These are phyloP conservation scores for Sequoia sempervirens DNA, from an alignment of 75 land plant genomes.

Conservation along the genomic window DNA sequence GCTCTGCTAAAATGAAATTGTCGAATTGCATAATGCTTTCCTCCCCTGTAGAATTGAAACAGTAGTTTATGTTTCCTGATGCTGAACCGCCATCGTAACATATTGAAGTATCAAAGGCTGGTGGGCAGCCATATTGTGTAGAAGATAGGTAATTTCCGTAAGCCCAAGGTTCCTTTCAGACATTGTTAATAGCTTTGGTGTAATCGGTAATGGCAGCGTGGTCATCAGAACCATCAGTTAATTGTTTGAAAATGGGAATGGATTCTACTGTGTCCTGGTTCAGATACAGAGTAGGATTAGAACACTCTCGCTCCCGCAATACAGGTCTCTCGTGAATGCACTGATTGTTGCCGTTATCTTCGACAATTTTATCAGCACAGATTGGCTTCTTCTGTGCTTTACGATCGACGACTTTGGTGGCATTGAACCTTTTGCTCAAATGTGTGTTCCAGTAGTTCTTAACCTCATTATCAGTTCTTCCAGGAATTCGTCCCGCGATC, in stretches of 20 bases:
- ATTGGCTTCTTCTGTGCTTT: background rate
- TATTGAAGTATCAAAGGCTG: background rate
- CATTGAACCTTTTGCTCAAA: background rate
- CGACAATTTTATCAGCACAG: background rate
- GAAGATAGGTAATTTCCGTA: background rate
- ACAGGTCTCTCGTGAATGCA: background rate
- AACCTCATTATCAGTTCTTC: background rate
- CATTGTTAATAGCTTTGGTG: background rate
- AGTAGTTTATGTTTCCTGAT: background rate
- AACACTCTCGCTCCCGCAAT: background rate
- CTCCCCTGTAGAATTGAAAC: background rate
- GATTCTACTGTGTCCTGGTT: background rate
- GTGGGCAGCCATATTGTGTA: background rate
- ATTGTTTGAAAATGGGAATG: background rate
- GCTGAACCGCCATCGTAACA: background rate
- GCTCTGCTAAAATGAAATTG: background rate
- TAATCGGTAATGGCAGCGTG: background rate
- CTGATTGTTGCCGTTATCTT: background rate
- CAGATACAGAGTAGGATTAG: background rate
- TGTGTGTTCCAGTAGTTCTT: constrained; percentile 1
- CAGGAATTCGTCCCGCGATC: background rate
- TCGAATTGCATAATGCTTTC: too few relatives aligned
- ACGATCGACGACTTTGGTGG: background rate
- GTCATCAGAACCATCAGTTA: background rate
- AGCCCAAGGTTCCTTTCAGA: background rate